phyloP scores from a whole-genome alignment of 163 green algal genomes.

The Trebouxiophyceae sp. region DNA sequence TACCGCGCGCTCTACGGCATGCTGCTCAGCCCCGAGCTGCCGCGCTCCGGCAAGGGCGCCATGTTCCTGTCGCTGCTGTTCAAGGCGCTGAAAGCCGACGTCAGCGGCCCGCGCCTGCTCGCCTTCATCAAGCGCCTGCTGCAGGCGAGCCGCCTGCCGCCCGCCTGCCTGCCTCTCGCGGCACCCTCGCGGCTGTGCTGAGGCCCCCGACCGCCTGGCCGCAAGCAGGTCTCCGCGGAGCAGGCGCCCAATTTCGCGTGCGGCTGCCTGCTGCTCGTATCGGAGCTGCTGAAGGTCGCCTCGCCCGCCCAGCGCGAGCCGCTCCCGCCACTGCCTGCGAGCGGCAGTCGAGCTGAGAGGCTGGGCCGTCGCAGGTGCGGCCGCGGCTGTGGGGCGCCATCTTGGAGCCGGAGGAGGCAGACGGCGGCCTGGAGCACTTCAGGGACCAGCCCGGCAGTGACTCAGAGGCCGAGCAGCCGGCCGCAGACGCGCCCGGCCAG shows the following conservation, averaged over 20 bases:
- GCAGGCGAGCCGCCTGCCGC: no score
- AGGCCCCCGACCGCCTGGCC: no score
- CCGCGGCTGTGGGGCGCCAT: constrained; percentile 66
- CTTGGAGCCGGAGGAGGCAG: constrained; percentile 54
- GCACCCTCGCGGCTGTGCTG: no score
- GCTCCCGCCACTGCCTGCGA: no score
- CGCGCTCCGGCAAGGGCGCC: constrained; percentile 40
- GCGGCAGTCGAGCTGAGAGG: no score
- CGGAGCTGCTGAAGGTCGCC: constrained; percentile 59
- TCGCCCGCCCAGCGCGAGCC: no score
- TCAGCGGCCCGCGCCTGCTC: constrained; percentile 54
- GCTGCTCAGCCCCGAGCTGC: constrained; percentile 60
- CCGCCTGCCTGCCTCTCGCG: no score
- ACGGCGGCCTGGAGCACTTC: constrained; percentile 47
- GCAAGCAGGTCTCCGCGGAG: constrained; percentile 32
- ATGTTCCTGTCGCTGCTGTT: constrained; percentile 59
- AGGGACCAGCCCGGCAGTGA: constrained; percentile 33
- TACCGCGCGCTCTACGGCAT: constrained; percentile 82
- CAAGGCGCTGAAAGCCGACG: constrained; percentile 64
- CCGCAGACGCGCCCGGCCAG: no score
- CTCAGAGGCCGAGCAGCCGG: no score
- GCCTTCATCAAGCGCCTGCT: constrained; percentile 92
- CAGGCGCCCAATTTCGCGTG: constrained; percentile 71
- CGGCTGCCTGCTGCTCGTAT: constrained; percentile 81
- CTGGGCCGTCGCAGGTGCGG: constrained; percentile 9